A percentile compares a stretch with the other conserved stretches of the same genome.
Conservation (phyloP, 2,329 filamentous ascomycete genomes). For the Sporothrix phasma region DNA sequence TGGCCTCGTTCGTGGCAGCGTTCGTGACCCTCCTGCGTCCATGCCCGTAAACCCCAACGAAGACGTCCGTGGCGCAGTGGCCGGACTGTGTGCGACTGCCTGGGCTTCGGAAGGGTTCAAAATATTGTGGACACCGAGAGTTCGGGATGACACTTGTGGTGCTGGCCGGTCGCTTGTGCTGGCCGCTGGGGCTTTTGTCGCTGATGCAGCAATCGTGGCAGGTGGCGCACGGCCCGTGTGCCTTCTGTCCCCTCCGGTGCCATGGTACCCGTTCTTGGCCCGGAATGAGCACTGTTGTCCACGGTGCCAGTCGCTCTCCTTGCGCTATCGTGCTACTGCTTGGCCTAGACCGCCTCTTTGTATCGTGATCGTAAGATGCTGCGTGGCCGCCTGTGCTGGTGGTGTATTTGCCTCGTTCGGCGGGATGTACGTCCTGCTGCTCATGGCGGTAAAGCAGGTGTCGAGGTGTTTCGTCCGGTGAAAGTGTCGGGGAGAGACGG, state of each 20-base stretch:
- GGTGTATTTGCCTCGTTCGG: constrained; percentile 12
- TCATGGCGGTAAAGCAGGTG: constrained; percentile 15
- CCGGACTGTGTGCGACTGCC: constrained; percentile 9
- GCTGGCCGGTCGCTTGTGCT: constrained; percentile 22
- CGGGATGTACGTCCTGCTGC: constrained; percentile 9
- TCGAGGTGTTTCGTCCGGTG: not conserved
- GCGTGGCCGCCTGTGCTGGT: not conserved
- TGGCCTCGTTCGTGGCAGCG: constrained; percentile 16
- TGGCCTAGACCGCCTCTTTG: not conserved
- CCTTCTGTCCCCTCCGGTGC: not conserved
- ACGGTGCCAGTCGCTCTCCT: constrained; percentile 9
- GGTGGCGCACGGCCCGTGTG: not conserved
- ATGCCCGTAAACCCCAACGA: not conserved
- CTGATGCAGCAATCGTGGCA: not conserved
- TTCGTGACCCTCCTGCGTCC: constrained; percentile 10
- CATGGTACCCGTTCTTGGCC: not conserved
- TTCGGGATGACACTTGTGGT: constrained; percentile 25
- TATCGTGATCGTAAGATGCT: not conserved
- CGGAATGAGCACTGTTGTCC: not conserved
- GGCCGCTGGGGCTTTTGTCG: not conserved
- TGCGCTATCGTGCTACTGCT: constrained; percentile 1
- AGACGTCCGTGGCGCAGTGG: constrained; percentile 10
- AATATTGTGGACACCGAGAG: constrained; percentile 35
- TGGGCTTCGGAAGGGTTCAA: constrained; percentile 33
- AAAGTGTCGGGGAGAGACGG: constrained; percentile 22